phyloP scores from a whole-genome alignment of 331 rosid genomes.

The Saraca asoca region DNA sequence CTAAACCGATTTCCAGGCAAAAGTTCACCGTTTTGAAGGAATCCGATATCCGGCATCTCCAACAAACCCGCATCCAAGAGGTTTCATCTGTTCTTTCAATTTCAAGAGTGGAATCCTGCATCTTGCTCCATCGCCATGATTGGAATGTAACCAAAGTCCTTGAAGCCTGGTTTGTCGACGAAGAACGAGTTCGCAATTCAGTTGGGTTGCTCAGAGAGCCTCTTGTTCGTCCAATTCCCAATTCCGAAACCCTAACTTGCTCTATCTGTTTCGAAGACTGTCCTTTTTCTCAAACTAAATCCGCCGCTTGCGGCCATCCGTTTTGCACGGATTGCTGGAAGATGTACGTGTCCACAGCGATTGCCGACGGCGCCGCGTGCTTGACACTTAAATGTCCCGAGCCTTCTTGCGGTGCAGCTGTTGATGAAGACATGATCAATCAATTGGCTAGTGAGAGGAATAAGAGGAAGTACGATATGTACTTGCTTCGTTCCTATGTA shows the following conservation, averaged over 20 bases:
- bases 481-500: slow-evolving; percentile 16
- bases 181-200: slow-evolving; percentile 27
- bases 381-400: slow-evolving; percentile 27
- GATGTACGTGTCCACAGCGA: slow-evolving; percentile 17
- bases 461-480: slow-evolving; percentile 5
- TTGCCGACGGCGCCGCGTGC: slow-evolving; percentile 17
- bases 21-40: slow-evolving; percentile 30
- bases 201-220: slow-evolving; percentile 31
- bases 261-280: slow-evolving; percentile 52
- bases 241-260: slow-evolving; percentile 33
- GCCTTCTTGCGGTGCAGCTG: slow-evolving; percentile 14
- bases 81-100: slow-evolving; percentile 25
- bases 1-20: too few species aligned
- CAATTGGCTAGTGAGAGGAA: neutral
- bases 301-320: slow-evolving; percentile 61
- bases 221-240: neutral
- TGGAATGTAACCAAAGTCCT: slow-evolving; percentile 33
- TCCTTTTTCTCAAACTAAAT: slow-evolving; percentile 30
- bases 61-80: slow-evolving; percentile 1
- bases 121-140: slow-evolving; percentile 34
- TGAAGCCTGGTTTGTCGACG: slow-evolving; percentile 46
- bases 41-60: slow-evolving; percentile 33
- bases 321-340: slow-evolving; percentile 58
- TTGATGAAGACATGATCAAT: slow-evolving; percentile 27
- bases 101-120: slow-evolving; percentile 32